A percentile compares a stretch with the other conserved stretches of the same genome.
Evolutionary conservation across 805 yeast genomes (phyloP).

Genomic region (Metahyphopichia silvanorum): DNA sequence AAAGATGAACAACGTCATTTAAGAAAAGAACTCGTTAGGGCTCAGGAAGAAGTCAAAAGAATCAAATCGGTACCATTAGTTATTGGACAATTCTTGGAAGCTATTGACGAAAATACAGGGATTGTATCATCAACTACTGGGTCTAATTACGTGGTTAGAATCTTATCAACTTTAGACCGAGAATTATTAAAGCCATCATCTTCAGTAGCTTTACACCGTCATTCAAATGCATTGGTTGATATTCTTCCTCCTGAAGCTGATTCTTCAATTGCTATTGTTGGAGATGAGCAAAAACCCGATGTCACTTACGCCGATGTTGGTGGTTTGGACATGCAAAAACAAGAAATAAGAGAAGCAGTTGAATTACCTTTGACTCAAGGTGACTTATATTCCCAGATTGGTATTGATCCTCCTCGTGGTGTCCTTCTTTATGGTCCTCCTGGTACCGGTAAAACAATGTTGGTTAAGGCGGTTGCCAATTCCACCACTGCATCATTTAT

Average conservation of each 20-base stretch:
- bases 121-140: constrained; percentile 98
- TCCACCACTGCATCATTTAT: constrained; percentile 93
- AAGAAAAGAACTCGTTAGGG: constrained; percentile 89
- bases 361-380: constrained; percentile 95
- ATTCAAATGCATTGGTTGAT: constrained; percentile 95
- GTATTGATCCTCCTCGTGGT: constrained; percentile 99
- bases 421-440: constrained; percentile 98
- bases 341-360: constrained; percentile 97
- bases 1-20: constrained; percentile 97
- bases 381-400: constrained; percentile 93
- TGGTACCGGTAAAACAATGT: constrained; percentile 99
- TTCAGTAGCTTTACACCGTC: constrained; percentile 96
- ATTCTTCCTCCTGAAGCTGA: constrained; percentile 99
- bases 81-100: constrained; percentile 96
- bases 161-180: constrained; percentile 89
- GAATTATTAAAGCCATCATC: constrained; percentile 93
- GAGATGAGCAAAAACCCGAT: constrained; percentile 89
- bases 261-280: constrained; percentile 90
- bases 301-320: constrained; percentile 97
- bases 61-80: constrained; percentile 97
- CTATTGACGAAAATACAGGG: constrained; percentile 94
- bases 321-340: constrained; percentile 98
- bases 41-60: constrained; percentile 97
- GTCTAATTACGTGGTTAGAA: constrained; percentile 93
- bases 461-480: constrained; percentile 98